Percentiles rank a stretch among this genome's conserved stretches.
Conservation (phyloP, 805 yeast species). For the Pichia thaimueangensis region DNA sequence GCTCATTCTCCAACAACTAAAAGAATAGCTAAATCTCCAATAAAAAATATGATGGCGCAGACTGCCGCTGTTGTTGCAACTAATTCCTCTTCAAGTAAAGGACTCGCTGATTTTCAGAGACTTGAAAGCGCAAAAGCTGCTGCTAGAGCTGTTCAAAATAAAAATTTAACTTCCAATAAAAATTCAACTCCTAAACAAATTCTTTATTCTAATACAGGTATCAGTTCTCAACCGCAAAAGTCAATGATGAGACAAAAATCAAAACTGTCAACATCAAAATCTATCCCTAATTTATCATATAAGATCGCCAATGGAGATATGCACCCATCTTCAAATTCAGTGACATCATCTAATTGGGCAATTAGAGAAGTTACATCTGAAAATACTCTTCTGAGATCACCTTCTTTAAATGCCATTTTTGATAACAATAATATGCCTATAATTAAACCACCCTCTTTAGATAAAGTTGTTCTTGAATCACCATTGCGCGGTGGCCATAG, state of each 20-base stretch:
- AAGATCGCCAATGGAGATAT: too few species aligned
- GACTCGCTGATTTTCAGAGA: not conserved
- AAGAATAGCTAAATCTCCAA: conserved; percentile 4
- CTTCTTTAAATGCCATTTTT: not conserved
- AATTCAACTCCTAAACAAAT: too few species aligned
- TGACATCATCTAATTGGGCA: too few species aligned
- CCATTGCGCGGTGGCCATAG: not conserved
- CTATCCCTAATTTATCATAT: too few species aligned
- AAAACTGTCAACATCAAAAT: too few species aligned
- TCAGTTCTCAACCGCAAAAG: too few species aligned
- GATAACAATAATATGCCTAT: not conserved
- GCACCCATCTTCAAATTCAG: too few species aligned
- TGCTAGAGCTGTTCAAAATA: conserved; percentile 8
- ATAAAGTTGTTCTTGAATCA: not conserved
- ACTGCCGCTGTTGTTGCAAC: conserved; percentile 9
- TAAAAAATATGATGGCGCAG: conserved; percentile 6
- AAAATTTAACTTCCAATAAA: too few species aligned
- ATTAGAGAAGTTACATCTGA: too few species aligned
- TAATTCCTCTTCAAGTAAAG: not conserved
- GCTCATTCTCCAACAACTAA: conserved; percentile 3
- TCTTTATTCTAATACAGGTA: too few species aligned
- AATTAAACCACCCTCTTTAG: not conserved
- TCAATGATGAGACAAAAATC: too few species aligned
- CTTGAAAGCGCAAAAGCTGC: conserved; percentile 10
- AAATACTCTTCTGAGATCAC: too few species aligned